Percentiles rank a stretch among this genome's conserved stretches.
Evolutionary conservation across 176 grass and related monocot genomes (phyloP).

Genomic region (Phyllostachys edulis): DNA sequence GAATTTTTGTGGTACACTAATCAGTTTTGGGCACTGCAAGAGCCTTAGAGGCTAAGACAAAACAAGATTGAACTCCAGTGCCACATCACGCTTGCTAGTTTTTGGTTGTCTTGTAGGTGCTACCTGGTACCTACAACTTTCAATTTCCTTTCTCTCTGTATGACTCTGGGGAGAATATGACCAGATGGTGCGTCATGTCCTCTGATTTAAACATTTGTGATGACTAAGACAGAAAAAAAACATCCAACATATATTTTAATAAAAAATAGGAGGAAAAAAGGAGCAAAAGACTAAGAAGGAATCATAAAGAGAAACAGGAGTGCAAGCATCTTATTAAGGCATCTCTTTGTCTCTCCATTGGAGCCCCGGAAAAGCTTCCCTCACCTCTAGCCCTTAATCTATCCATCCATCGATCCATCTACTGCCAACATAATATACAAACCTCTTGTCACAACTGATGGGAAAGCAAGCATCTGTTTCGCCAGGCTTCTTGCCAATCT

Average conservation of each 20-base stretch:
- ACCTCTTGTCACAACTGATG: neutral
- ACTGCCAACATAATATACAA: neutral
- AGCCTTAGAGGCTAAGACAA: neutral
- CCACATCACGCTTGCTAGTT: neutral
- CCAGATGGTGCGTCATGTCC: neutral
- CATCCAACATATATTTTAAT: neutral
- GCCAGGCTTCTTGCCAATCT: neutral
- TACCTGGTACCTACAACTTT: slow-evolving; percentile 6
- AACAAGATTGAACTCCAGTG: slow-evolving; percentile 9
- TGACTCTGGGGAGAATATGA: neutral
- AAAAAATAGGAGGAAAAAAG: neutral
- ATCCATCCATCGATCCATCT: neutral
- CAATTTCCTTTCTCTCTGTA: neutral
- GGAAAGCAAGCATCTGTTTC: slow-evolving; percentile 4
- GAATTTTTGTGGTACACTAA: neutral
- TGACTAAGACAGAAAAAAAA: neutral
- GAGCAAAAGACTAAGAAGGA: neutral
- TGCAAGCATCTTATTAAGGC: slow-evolving; percentile 36
- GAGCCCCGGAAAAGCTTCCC: slow-evolving; percentile 31
- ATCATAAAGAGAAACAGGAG: slow-evolving; percentile 30
- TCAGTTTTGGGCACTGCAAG: neutral
- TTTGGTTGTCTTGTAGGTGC: neutral
- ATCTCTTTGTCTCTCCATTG: slow-evolving; percentile 23
- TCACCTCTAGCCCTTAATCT: neutral
- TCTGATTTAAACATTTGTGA: neutral